Evolutionary conservation across 305 asterid species (phyloP), one percentile per base, ranked within the genome.

Genomic region (Lippia alba): DNA sequence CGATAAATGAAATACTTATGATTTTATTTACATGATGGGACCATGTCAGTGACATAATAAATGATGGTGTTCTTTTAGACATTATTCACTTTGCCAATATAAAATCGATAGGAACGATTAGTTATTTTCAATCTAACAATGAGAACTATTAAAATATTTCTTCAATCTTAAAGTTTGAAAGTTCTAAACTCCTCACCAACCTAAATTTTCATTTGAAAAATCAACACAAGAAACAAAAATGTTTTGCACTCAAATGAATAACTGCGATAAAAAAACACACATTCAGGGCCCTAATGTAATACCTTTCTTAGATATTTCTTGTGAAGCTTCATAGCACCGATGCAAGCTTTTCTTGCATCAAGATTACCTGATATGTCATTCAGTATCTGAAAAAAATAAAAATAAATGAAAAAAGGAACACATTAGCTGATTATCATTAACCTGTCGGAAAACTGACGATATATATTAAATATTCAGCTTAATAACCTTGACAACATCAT

Each of bases 301-400:
- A 88, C 99, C 97, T 90, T 88, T 83, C 78, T 90, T 40, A 94
- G 85, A 82, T 94, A 94, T 62, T 94, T 87, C 83, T 88, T 94
- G 88, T 91, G 99, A 81, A 94, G 94, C 83, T 94, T 94, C 90
- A 94, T 69, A 56, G 99, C 97, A 64, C 93, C 85, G 12, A 56
- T 64, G 80, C 97, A 91, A 71, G 99, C 97, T 77, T 87, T 91
- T 69, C 74, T 94, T 46, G 97, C 99, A 48, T 94, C 99, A 78
- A 94, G 76, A 72, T 74, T 85, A 4, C 99, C 99, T 6, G 97
- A 88, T 12, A 89, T 82, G 86, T 90, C 99, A 72, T 90, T 91
- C 79, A 94, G 80, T 75, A 90, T 94, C 99, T 94, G 86, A 59
- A 74, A 69, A 45, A 44, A 32, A 59, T 14, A 63, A 15, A 16